Conservation (phyloP, 225 moss, liverwort and hornwort genomes). For the Bryoerythrophyllum caledonicum region DNA sequence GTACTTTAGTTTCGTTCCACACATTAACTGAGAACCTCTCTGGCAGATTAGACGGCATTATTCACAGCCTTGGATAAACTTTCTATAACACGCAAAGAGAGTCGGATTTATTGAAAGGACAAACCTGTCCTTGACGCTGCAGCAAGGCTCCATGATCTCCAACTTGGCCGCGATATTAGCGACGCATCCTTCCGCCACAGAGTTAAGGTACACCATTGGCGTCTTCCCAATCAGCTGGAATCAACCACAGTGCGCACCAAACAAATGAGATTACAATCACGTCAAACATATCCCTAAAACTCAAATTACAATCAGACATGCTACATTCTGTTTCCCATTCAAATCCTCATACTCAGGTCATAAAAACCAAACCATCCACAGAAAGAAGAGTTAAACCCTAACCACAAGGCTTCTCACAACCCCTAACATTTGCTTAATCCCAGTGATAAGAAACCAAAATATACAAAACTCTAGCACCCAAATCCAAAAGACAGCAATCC, state of each 20-base stretch:
- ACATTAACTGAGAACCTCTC: background rate
- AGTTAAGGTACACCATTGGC: conserved; percentile 87
- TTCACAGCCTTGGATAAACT: background rate
- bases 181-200: conserved; percentile 60
- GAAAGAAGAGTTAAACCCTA: background rate
- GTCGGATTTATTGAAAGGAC: background rate
- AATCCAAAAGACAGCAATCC: background rate
- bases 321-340: background rate
- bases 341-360: background rate
- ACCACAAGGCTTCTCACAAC: background rate
- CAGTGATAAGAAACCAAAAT: background rate
- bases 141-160: conserved; percentile 88
- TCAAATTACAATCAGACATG: background rate
- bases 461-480: background rate
- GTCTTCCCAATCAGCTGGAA: conserved; percentile 80
- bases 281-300: background rate
- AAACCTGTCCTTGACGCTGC: conserved; percentile 85
- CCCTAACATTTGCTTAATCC: background rate
- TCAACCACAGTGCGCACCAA: background rate
- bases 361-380: background rate
- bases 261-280: background rate
- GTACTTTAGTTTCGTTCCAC: background rate
- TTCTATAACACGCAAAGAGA: background rate
- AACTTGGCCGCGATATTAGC: conserved; percentile 83
- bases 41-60: background rate